A percentile compares a stretch with the other conserved stretches of the same genome.
phyloP scores from a whole-genome alignment of 1,284 basidiomycete species.

The Puccinia triticina region DNA sequence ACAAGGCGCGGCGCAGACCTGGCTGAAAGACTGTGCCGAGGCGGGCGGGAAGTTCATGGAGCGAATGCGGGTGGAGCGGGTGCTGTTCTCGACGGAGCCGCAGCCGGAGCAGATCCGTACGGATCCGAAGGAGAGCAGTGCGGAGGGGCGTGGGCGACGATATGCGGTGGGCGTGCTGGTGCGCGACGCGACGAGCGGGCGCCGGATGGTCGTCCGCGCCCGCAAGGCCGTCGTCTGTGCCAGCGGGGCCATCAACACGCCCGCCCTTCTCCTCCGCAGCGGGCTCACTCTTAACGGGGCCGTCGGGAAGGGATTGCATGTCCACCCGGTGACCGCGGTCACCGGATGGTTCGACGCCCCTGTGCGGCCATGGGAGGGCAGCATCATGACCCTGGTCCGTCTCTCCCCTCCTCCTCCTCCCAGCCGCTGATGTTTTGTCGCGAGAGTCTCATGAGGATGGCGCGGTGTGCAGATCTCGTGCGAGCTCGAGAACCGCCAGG shows the following conservation, averaged over 20 bases:
- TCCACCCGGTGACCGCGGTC: slow-evolving; percentile 63
- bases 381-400: slow-evolving; percentile 63
- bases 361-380: slow-evolving; percentile 63
- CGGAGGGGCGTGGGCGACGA: slow-evolving; percentile 14
- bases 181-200: slow-evolving; percentile 47
- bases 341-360: slow-evolving; percentile 62
- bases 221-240: slow-evolving; percentile 61
- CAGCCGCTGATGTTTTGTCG: slow-evolving; percentile 21
- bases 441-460: background rate
- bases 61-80: slow-evolving; percentile 60
- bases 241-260: slow-evolving; percentile 62
- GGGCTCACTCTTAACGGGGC: slow-evolving; percentile 61
- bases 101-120: background rate
- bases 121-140: slow-evolving; percentile 2
- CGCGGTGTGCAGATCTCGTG: slow-evolving; percentile 39
- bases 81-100: slow-evolving; percentile 58
- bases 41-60: slow-evolving; percentile 60
- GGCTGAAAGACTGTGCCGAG: slow-evolving; percentile 61
- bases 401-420: slow-evolving; percentile 58
- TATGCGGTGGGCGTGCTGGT: slow-evolving; percentile 57
- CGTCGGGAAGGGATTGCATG: slow-evolving; percentile 63
- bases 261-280: slow-evolving; percentile 62
- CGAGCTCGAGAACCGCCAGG: slow-evolving; percentile 59
- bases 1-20: slow-evolving; percentile 60
- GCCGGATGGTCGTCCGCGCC: slow-evolving; percentile 59